Base-by-base conservation (phyloP, 2,329 filamentous ascomycete genomes). In the Apiospora pterosperma region DNA sequence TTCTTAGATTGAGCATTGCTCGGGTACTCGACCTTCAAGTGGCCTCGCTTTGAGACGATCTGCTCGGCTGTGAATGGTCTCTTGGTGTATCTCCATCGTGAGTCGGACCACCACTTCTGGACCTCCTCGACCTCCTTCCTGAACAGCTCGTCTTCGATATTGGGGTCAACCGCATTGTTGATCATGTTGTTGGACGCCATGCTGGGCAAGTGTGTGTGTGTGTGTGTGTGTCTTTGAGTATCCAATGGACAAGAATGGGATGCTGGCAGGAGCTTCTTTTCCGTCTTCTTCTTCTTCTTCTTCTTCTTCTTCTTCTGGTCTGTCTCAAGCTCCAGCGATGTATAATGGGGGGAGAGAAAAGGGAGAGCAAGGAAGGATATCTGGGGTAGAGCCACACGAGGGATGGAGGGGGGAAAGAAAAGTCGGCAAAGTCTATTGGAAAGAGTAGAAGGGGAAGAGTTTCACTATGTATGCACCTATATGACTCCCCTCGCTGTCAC, bases 61-160 rank as follows among this genome's bases (percentile, higher is more conserved):
- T 97, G 92, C 84, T 98, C 96, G 36, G 96, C 93, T 4, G 94
- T 97, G 78, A 96, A 99, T 28, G 96, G 90, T 65, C 96, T 87
- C 82, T 92, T 94, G 72, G 96, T 99, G 80, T 92, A 88, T 76
- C 92, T 87, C 96, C 96, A 99, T 84, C 96, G 87, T 64, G 93
- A 88, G 73, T 96, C 92, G 62, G 84, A 85, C 96, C 96, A 99
- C 96, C 96, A 99, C 78, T 91, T 82, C 87, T 97, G 92, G 71
- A 98, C 90, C 70, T 91, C 88, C 73, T 90, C 88, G 66, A 98
- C 93, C 77, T 99, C 96, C 70, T 90, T 85, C 74, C 88, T 84
- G 81, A 91, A 97, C 74, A 89, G 81, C 73, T 91, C 81, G 66
- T 90, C 87, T 75, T 90, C 88, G 63, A 76, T 71, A 65, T 82